Base-by-base conservation (phyloP, 2,329 filamentous ascomycete species). In the Hortaea werneckii region DNA sequence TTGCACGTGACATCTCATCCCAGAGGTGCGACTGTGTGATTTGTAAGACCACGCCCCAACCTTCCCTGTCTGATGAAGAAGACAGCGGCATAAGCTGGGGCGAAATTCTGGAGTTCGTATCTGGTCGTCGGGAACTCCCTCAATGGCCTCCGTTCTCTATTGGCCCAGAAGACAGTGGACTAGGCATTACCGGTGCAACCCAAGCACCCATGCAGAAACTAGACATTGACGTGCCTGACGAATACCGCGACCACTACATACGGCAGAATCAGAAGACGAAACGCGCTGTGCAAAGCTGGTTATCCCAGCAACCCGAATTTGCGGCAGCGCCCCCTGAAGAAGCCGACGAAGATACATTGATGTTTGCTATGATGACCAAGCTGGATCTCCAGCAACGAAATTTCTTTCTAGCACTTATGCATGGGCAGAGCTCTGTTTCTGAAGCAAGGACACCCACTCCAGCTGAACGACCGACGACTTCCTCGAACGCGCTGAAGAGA, bases 191-290 rank as follows among this genome's bases (percentile, higher is more conserved):
- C 5, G 70, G 71, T 37, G 67, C 73, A 40, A 66, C 71, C 30
- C 71, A 75, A 45, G 69, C 73, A 11, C 79, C 79, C 49, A 85
- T 67, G 79, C 83, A 70, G 72, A 86, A 94, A 65, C 79, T 96
- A 48, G 90, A 96, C 57, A 87, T 92, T 5, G 90, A 96, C 63
- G 87, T 96, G 8, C 88, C 88, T 0, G 88, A 95, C 52, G 87
- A 95, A 63, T 95, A 90, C 60, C 79, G 87, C 40, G 88, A 92
- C 44, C 88, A 95, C 62, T 96, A 94, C 62, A 79, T 94, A 42
- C 82, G 85, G 35, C 89, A 95, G 64, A 89, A 87, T 5, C 87
- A 88, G 64, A 95, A 95, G 69, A 94, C 90, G 12, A 86, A 89
- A 59, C 79, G 82, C n/a, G 84, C 85, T 0, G 90, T 96, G 1